Conservation (phyloP, 371 early-diverging fungal species). For the Dinochytrium kinnereticum region DNA sequence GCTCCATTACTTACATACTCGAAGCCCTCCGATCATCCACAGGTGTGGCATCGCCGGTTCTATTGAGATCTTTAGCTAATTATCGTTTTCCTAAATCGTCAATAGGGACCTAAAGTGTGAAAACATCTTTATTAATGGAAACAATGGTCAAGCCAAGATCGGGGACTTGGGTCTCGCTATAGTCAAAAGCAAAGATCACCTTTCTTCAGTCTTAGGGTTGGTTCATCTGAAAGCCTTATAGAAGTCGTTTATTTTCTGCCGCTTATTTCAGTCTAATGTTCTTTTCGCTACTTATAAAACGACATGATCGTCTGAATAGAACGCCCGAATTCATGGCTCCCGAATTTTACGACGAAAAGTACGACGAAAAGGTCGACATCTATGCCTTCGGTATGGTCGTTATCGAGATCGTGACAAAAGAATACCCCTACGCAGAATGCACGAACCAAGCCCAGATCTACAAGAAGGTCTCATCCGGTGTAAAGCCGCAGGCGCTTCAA, state of each 20-base stretch:
- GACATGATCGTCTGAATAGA: constrained; percentile 58
- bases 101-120: constrained; percentile 63
- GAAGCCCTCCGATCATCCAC: constrained; percentile 87
- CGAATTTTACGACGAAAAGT: constrained; percentile 89
- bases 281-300: neutral
- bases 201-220: constrained; percentile 67
- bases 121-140: constrained; percentile 91
- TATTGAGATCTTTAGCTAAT: neutral
- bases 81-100: neutral
- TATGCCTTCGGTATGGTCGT: constrained; percentile 93
- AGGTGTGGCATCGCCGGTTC: constrained; percentile 53
- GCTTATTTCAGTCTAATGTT: neutral
- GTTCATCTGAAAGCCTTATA: constrained; percentile 9
- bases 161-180: constrained; percentile 88
- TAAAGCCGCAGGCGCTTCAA: constrained; percentile 58
- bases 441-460: constrained; percentile 86
- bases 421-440: constrained; percentile 89
- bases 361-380: constrained; percentile 88
- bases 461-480: constrained; percentile 77
- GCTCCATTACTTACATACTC: constrained; percentile 78
- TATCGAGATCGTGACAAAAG: constrained; percentile 87
- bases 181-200: constrained; percentile 64
- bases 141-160: constrained; percentile 88
- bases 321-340: constrained; percentile 95
- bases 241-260: constrained; percentile 21